Conservation (phyloP, 2,329 filamentous ascomycete species). For the Sphaerostilbella broomeana region DNA sequence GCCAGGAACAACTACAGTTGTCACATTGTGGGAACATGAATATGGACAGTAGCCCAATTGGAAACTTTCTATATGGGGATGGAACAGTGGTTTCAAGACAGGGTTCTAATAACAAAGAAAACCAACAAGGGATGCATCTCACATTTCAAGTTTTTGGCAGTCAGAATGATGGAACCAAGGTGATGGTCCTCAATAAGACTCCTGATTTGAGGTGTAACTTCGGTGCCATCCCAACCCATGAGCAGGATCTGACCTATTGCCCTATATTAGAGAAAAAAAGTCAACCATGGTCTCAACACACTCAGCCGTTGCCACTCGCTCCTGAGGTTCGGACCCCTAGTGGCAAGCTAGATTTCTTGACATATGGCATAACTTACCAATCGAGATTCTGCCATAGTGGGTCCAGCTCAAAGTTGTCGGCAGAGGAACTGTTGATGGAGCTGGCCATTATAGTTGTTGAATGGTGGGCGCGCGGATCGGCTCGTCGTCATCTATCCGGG, state of each 20-base stretch:
- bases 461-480: slow-evolving; percentile 10
- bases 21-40: no score
- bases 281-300: slow-evolving; percentile 18
- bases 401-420: slow-evolving; percentile 35
- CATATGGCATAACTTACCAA: slow-evolving; percentile 49
- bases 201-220: slow-evolving; percentile 75
- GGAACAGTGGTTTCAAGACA: no score
- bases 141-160: slow-evolving; percentile 83
- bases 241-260: slow-evolving; percentile 71
- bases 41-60: no score
- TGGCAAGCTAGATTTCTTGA: no score
- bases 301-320: no score
- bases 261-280: slow-evolving; percentile 34
- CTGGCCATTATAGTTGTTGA: slow-evolving; percentile 19
- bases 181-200: slow-evolving; percentile 77
- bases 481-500: slow-evolving; percentile 5
- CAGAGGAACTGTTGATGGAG: slow-evolving; percentile 26
- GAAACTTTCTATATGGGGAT: no score
- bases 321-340: background rate
- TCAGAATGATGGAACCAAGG: slow-evolving; percentile 79
- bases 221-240: slow-evolving; percentile 81
- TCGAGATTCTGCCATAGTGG: slow-evolving; percentile 70
- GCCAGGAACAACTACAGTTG: slow-evolving; percentile 4
- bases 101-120: no score
- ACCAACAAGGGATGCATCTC: slow-evolving; percentile 24